A percentile compares a stretch with the other conserved stretches of the same genome.
phyloP scores from a whole-genome alignment of 225 moss, liverwort and hornwort genomes.

The Climacium dendroides region DNA sequence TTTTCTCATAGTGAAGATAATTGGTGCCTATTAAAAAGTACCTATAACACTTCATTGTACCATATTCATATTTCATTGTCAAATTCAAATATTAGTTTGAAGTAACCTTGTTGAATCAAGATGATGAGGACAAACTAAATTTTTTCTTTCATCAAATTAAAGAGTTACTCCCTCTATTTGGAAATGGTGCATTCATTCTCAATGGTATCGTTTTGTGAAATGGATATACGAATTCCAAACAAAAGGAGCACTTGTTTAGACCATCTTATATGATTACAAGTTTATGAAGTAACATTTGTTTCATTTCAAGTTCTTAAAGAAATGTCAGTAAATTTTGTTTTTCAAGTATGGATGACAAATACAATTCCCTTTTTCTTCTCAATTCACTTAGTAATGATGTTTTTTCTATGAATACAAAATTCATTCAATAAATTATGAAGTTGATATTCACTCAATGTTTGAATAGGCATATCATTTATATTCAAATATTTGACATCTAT shows the following conservation, averaged over 20 bases:
- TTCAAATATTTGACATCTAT: too few species aligned
- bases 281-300: not conserved
- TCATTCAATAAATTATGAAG: not conserved
- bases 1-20: fast-evolving
- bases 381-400: not conserved
- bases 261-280: too few species aligned
- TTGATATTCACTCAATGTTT: not conserved
- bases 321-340: not conserved
- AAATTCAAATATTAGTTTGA: not conserved
- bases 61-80: too few species aligned
- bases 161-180: too few species aligned
- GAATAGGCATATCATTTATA: not conserved
- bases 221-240: too few species aligned
- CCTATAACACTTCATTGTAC: too few species aligned
- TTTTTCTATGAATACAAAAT: not conserved
- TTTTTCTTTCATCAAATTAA: not conserved
- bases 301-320: not conserved
- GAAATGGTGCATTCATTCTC: too few species aligned
- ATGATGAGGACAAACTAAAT: not conserved
- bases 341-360: not conserved
- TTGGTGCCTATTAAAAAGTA: not conserved
- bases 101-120: not conserved
- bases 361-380: not conserved
- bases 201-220: too few species aligned
- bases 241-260: not conserved